A percentile compares a stretch with the other conserved stretches of the same genome.
Conservation (phyloP, 257 asterid species). For the Paulownia fortunei region DNA sequence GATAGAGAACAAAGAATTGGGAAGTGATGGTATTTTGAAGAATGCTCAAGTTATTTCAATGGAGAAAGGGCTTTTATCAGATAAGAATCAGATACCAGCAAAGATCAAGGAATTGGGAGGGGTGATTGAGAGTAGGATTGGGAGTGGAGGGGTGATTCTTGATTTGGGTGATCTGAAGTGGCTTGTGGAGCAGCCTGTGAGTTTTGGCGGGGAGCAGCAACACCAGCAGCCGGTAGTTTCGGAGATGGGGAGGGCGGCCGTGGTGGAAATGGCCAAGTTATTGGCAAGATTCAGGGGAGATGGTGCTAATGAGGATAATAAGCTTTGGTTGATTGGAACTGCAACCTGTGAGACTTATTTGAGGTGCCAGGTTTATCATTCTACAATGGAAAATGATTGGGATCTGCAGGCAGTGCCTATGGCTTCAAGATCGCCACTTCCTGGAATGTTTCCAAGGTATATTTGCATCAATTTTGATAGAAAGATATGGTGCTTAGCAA, state of each 20-base stretch:
- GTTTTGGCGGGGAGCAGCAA: conserved; percentile 25
- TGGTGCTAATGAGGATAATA: conserved; percentile 26
- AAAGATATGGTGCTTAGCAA: background rate
- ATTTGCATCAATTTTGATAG: background rate
- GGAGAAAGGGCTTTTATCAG: conserved; percentile 50
- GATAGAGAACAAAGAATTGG: conserved; percentile 53
- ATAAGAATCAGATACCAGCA: conserved; percentile 33
- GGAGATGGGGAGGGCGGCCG: conserved; percentile 52
- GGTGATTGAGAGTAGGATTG: conserved; percentile 50
- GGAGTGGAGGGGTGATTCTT: conserved; percentile 60
- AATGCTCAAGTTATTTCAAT: conserved; percentile 54
- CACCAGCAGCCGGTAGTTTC: conserved; percentile 50
- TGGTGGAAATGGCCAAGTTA: conserved; percentile 65
- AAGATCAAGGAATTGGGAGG: conserved; percentile 62
- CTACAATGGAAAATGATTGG: conserved; percentile 85
- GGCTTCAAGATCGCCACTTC: conserved; percentile 63
- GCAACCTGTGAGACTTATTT: conserved; percentile 93
- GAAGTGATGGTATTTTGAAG: conserved; percentile 45
- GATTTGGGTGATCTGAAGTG: conserved; percentile 88
- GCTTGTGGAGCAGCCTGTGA: conserved; percentile 61
- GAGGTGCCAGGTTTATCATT: conserved; percentile 90
- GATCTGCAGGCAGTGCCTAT: conserved; percentile 87
- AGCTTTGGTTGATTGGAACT: conserved; percentile 80
- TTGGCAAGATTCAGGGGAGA: conserved; percentile 45
- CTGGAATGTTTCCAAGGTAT: conserved; percentile 77